Evolutionary conservation across 345 rosid genomes (phyloP), one percentile per base, ranked within the genome.

Genomic region (Rhodamnia argentea): DNA sequence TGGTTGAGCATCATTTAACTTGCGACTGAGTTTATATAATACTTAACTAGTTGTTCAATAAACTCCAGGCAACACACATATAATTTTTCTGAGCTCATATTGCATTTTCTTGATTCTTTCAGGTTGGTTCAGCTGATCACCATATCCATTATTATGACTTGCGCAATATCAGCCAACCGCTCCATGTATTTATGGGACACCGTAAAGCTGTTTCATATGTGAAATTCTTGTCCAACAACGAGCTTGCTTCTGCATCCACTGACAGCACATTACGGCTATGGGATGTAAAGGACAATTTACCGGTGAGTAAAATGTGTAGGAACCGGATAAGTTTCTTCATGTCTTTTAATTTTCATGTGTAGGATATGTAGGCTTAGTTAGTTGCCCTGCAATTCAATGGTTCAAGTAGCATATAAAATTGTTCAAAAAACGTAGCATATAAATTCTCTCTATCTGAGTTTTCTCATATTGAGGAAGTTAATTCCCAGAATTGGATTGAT

Each of bases 111-210:
- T 84, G 57, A 50, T 81, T 84, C 84, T 76, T 89, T 89, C 95
- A 98, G 99, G 99, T 94, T 87, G 99, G 99, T 86, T 98, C 99
- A 52, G 99, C 98, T 76, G 99, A 95, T 82, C 99, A 95, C 88
- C 97, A 95, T 87, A 95, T 98, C 87, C 98, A 95, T 86, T 95
- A 93, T 86, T 98, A 94, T 57, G 99, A 98, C 90, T 90, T 98
- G 86, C 94, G 99, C 90, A 96, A 96, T 86, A 88, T 90, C 86
- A 93, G 92, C 87, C 95, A 96, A 83, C 99, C 98, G 50, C 90
- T 98, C 86, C 97, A 96, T 88, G 95, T 96, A 86, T 98, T 98
- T 85, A 93, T 93, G 14, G 99, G 99, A 87, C 99, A 96, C 89
- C 92, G 92, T 84, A 98, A 95, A 93, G 91, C 99, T 47, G 99